Percentiles rank a stretch among this genome's conserved stretches.
Conservation (phyloP, 495 filamentous ascomycete species). For the Lasiosphaeriaceae sp. region DNA sequence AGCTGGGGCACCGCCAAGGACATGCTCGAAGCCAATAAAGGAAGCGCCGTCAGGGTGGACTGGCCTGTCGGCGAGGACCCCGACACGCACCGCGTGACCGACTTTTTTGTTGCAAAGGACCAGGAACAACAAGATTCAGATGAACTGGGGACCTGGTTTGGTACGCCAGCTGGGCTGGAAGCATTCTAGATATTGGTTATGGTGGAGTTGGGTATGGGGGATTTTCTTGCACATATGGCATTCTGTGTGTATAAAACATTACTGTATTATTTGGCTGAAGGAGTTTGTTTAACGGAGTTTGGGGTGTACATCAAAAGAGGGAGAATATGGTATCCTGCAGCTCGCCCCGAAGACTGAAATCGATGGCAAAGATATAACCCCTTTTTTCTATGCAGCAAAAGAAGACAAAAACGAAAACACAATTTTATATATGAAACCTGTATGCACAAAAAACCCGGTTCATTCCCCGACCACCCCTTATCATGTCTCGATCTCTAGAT, state of each 20-base stretch:
- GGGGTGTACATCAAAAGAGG: conserved; percentile 10
- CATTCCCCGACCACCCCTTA: not conserved
- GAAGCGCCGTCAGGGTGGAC: conserved; percentile 62
- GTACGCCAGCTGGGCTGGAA: conserved; percentile 52
- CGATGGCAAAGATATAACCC: not conserved
- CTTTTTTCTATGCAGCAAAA: conserved; percentile 2
- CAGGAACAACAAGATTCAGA: conserved; percentile 41
- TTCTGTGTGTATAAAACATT: not conserved
- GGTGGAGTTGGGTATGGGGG: too few relatives aligned
- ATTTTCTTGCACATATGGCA: not conserved
- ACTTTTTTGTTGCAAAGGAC: conserved; percentile 56
- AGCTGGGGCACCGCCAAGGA: conserved; percentile 95
- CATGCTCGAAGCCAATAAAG: conserved; percentile 69
- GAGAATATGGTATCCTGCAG: conserved; percentile 15
- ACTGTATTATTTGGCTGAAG: conserved; percentile 15
- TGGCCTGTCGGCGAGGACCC: conserved; percentile 72
- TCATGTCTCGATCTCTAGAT: conserved; percentile 25
- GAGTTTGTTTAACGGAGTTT: not conserved
- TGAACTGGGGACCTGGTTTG: conserved; percentile 63
- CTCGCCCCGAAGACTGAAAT: not conserved
- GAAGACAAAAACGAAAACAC: conserved; percentile 5
- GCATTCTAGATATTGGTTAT: conserved; percentile 46
- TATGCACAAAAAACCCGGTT: not conserved
- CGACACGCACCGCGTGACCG: conserved; percentile 62
- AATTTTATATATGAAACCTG: not conserved